Base-by-base conservation (phyloP, 1,139 yeast species). In the Pichia sp. region DNA sequence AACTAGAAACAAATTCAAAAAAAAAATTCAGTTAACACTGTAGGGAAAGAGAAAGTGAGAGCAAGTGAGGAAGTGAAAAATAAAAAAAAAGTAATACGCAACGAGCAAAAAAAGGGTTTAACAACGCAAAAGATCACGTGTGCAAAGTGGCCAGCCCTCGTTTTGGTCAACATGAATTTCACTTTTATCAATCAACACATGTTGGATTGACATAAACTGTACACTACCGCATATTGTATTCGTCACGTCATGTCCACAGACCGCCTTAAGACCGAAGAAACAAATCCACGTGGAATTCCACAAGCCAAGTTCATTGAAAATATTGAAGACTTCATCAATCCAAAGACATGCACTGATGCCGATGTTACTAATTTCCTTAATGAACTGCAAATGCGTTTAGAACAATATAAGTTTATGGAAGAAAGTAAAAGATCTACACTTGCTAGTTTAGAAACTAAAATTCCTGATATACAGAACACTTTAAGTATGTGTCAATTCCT, bases 211-310 rank as follows among this genome's bases (percentile, higher is more conserved):
- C 15, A 7, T 8, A 12, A 32, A 18, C 8, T 16, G n/a, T 16
- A 11, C 3, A 9, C 6, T 32, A 9, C 11, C 15, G 7, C 3
- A 1, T 32, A 13, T 6, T 13, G 18, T 16, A 32, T 11, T n/a
- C 16, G 2, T 4, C 20, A 18, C 4, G 20, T 25, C 39, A 50
- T 49, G 52, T 47, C 57, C 1, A 51, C 48, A 9, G 60, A 57
- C 39, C 48, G 59, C 39, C 43, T 51, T 16, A 77, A 81, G 61
- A 76, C 81, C 13, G 74, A 69, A 23, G 71, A 73, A 42, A 67
- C 82, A 41, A 90, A 90, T 60, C 92, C 96, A 23, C 76, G 97
- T 55, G 98, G 98, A 1, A 92, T 92, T 50, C 99, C 98, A 12
- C 86, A 86, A 61, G 98, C 98, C 1, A 96, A 95, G 26, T 92